phyloP scores from a whole-genome alignment of 2,329 filamentous ascomycete species.

The Clonostachys rhizophaga region DNA sequence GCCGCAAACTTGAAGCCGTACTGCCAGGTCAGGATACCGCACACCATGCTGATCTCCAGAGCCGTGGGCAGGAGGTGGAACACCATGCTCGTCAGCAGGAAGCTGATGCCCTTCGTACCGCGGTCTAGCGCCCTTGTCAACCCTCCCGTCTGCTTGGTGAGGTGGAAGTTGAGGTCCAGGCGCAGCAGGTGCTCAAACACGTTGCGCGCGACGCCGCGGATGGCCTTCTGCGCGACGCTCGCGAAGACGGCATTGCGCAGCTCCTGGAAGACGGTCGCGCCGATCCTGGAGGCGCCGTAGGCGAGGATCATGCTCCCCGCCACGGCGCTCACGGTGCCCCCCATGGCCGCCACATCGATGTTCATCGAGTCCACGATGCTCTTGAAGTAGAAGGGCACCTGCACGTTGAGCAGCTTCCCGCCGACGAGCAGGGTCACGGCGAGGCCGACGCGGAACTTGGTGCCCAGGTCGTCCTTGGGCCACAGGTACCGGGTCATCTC shows the following conservation, averaged over 20 bases:
- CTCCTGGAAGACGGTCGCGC: slow-evolving; percentile 88
- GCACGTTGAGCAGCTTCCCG: slow-evolving; percentile 93
- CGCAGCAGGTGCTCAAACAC: slow-evolving; percentile 88
- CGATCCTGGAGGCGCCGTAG: slow-evolving; percentile 84
- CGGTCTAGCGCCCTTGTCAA: slow-evolving; percentile 91
- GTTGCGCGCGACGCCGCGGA: slow-evolving; percentile 82
- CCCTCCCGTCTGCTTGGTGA: slow-evolving; percentile 91
- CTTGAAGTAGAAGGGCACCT: slow-evolving; percentile 99
- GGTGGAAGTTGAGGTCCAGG: slow-evolving; percentile 89
- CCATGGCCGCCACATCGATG: slow-evolving; percentile 78
- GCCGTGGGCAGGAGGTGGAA: slow-evolving; percentile 95
- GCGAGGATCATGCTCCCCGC: slow-evolving; percentile 91
- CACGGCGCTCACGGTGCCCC: slow-evolving; percentile 84
- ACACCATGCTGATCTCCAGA: slow-evolving; percentile 91
- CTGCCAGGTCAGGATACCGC: slow-evolving; percentile 93
- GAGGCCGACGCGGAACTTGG: slow-evolving; percentile 78
- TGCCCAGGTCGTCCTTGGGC: slow-evolving; percentile 74
- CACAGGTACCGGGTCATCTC: slow-evolving; percentile 96
- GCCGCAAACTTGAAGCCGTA: slow-evolving; percentile 89
- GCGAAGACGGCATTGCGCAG: slow-evolving; percentile 94
- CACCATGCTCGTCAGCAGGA: slow-evolving; percentile 94
- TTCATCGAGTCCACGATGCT: slow-evolving; percentile 98
- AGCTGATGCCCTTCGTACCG: slow-evolving; percentile 97
- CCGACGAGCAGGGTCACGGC: slow-evolving; percentile 82
- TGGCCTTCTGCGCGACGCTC: slow-evolving; percentile 94